Base-by-base conservation (phyloP, 495 filamentous ascomycete species). In the Amorphotheca resinae region DNA sequence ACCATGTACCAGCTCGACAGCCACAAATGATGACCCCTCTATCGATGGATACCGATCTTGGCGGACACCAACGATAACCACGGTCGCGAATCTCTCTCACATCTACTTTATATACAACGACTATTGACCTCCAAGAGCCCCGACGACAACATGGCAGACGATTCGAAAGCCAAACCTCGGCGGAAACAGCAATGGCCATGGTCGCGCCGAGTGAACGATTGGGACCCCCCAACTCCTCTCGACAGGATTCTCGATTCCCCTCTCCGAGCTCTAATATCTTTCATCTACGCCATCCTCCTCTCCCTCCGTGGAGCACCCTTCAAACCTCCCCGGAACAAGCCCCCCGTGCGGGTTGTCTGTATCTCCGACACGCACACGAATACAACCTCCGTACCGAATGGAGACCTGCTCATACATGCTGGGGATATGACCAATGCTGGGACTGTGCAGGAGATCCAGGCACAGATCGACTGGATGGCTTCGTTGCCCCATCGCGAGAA, bases 381-480 rank as follows among this genome's bases (percentile, higher is more conserved):
- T 58, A 75, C 75, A 20, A 56, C 73, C 18, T 38, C 53, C 0
- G 61, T 94, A 0, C 85, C 87, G 0, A 60, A 74, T 17, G 89
- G 87, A 16, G 91, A 95, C 50, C 64, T 95, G 20, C 67, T 96
- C 6, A 83, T 96, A 36, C 89, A 95, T 54, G 84, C 85, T 8
- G 89, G 89, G 7, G 89, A 96, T 59, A 61, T 95, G 45, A 74
- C 76, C 37, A 81, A 84, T 42, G 69, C 67, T 25, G 91, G 89
- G 38, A 81, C 73, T 14, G 65, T 70, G 3, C 64, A 67, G 8
- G 79, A 84, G 38, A 79, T 96, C 33, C 82, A 87, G 65, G 69
- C 65, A 22, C 76, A 83, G 49, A 60, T 94, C 16, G 74, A 88
- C 59, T 95, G 88, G 88, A 67, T 95, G 3, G 62, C 63, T 20